phyloP scores from a whole-genome alignment of 176 grass and related monocot species.

The Pontederia crassipes region DNA sequence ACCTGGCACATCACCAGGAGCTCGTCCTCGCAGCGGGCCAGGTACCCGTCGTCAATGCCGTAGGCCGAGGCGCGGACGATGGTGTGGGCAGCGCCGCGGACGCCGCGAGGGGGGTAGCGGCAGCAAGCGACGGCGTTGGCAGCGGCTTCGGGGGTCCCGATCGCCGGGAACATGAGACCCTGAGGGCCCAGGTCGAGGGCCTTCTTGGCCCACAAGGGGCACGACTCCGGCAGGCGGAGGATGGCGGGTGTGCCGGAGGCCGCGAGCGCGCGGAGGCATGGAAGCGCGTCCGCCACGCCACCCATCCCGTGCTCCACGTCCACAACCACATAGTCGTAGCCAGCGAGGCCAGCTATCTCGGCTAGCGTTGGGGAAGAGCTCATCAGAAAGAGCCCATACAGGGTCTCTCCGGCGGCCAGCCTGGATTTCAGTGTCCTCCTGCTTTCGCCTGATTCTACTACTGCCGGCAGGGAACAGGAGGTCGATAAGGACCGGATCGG shows the following conservation, averaged over 20 bases:
- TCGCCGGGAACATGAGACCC: slow-evolving; percentile 65
- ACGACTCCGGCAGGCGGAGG: slow-evolving; percentile 57
- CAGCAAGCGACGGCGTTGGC: slow-evolving; percentile 41
- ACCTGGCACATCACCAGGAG: slow-evolving; percentile 80
- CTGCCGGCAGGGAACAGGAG: slow-evolving; percentile 6
- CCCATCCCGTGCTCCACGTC: slow-evolving; percentile 94
- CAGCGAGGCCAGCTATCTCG: slow-evolving; percentile 69
- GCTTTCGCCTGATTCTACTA: too few species aligned
- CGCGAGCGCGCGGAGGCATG: slow-evolving; percentile 83
- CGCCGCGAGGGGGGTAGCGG: slow-evolving; percentile 66
- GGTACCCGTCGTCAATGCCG: slow-evolving; percentile 79
- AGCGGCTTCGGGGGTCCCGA: slow-evolving; percentile 45
- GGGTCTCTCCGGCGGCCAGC: slow-evolving; percentile 49
- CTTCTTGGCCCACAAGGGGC: slow-evolving; percentile 81
- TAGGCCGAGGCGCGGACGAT: slow-evolving; percentile 74
- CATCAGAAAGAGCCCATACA: slow-evolving; percentile 85
- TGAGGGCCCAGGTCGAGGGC: slow-evolving; percentile 81
- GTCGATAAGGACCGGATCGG: slow-evolving; percentile 21
- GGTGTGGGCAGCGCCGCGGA: slow-evolving; percentile 86
- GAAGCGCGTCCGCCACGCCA: slow-evolving; percentile 59
- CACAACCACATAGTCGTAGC: slow-evolving; percentile 83
- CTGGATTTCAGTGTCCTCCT: slow-evolving; percentile 48
- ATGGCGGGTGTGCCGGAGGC: slow-evolving; percentile 51
- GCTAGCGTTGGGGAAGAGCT: slow-evolving; percentile 74
- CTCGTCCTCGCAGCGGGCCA: slow-evolving; percentile 76